These are phyloP conservation scores for Eucalyptus dawsonii DNA, from an alignment of 345 rosid genomes.

Conservation along the genomic window DNA sequence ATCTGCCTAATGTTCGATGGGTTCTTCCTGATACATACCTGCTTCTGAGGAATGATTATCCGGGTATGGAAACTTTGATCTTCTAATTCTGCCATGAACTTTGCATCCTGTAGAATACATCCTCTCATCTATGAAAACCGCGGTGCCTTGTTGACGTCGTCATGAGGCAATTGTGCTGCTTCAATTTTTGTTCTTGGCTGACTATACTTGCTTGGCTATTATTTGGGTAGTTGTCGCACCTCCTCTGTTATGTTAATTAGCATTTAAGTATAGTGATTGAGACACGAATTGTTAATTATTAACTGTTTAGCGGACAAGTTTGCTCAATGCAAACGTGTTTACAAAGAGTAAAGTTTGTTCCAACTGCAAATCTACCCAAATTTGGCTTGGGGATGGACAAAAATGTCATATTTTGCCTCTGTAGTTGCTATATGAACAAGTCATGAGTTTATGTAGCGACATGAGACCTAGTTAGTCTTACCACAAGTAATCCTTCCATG, in stretches of 20 bases:
- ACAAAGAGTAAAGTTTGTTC: not conserved
- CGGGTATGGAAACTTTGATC: slow-evolving; percentile 27
- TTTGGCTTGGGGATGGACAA: not conserved
- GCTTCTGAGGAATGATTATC: slow-evolving; percentile 48
- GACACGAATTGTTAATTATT: not conserved
- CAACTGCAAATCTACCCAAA: not conserved
- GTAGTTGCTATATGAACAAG: not conserved
- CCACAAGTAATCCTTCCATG: not conserved
- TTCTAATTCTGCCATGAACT: not conserved
- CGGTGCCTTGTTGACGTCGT: not conserved
- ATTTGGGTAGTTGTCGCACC: not conserved
- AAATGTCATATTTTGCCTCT: not conserved
- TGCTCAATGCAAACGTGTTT: not conserved
- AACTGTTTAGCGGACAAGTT: not conserved
- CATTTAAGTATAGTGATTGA: not conserved
- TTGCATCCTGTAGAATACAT: not conserved
- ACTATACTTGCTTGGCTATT: not conserved
- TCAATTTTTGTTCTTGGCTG: not conserved
- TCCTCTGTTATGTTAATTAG: not conserved
- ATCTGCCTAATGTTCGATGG: slow-evolving; percentile 74
- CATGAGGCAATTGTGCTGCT: not conserved
- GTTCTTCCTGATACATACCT: slow-evolving; percentile 93
- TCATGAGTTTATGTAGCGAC: not conserved
- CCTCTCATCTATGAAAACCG: not conserved
- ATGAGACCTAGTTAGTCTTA: not conserved